Conservation (phyloP, 768 basidiomycete genomes). For the Mycena indigotica region DNA sequence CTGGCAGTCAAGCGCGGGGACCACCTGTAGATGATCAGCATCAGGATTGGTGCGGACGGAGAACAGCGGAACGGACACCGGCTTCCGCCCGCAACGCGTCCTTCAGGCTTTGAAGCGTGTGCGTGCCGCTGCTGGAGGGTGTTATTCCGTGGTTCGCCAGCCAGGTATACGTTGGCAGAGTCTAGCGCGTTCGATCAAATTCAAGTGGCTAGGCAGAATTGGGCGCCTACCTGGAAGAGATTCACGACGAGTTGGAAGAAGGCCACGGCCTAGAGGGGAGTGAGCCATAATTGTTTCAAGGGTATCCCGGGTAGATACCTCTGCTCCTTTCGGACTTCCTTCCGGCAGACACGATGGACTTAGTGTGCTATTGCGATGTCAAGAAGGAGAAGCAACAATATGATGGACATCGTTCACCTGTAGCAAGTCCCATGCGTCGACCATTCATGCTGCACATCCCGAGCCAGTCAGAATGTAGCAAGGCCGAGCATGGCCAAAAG, state of each 20-base stretch:
- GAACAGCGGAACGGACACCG: conserved; percentile 32
- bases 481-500: conserved; percentile 34
- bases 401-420: background rate
- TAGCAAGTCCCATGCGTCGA: conserved; percentile 42
- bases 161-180: conserved; percentile 58
- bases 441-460: conserved; percentile 50
- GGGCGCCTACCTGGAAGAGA: conserved; percentile 39
- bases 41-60: background rate
- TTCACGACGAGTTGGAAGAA: conserved; percentile 41
- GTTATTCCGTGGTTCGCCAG: conserved; percentile 56
- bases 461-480: background rate
- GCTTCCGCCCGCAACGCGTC: conserved; percentile 44
- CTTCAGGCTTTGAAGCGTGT: conserved; percentile 42
- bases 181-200: conserved; percentile 26
- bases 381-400: background rate
- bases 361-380: background rate
- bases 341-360: background rate
- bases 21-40: conserved; percentile 35
- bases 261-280: conserved; percentile 49
- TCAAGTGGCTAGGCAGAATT: background rate
- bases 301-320: background rate
- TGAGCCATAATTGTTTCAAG: conserved; percentile 39
- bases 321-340: background rate
- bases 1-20: conserved; percentile 50
- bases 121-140: conserved; percentile 46